Evolutionary conservation across 2,329 filamentous ascomycete genomes (phyloP).

Genomic region (Phyllosticta capitalensis): DNA sequence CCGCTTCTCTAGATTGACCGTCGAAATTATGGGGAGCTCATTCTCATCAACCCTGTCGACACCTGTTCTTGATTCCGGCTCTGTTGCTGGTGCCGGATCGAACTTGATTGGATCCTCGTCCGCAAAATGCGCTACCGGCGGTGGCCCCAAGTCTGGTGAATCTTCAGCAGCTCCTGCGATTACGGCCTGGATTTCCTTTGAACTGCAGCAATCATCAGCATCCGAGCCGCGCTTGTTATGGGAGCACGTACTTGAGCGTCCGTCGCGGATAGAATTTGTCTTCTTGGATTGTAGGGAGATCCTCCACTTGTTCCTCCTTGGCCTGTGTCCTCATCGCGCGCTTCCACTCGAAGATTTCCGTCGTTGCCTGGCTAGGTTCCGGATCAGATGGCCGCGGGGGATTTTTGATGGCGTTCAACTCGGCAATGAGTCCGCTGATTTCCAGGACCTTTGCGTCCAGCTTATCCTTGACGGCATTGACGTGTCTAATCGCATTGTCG

Average conservation of each 20-base stretch:
- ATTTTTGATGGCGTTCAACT: constrained; percentile 43
- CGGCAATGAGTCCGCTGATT: constrained; percentile 56
- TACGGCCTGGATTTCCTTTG: constrained; percentile 47
- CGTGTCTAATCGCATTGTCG: constrained; percentile 54
- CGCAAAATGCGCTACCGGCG: constrained; percentile 45
- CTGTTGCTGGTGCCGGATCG: constrained; percentile 21
- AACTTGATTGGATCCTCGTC: constrained; percentile 39
- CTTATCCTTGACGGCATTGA: constrained; percentile 58
- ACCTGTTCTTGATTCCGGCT: constrained; percentile 14
- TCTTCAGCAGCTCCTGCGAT: constrained; percentile 48
- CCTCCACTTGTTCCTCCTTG: constrained; percentile 32
- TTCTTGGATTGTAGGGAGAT: constrained; percentile 60
- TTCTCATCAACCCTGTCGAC: constrained; percentile 23
- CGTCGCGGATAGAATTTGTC: constrained; percentile 57
- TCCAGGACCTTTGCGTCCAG: constrained; percentile 65
- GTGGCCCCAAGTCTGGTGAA: constrained; percentile 59
- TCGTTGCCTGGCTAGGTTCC: neutral
- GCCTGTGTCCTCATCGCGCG: constrained; percentile 39
- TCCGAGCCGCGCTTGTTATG: constrained; percentile 14
- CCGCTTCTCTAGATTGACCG: constrained; percentile 43
- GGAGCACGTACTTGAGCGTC: constrained; percentile 53
- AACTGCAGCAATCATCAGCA: constrained; percentile 31
- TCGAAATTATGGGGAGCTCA: constrained; percentile 29
- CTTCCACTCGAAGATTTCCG: constrained; percentile 4
- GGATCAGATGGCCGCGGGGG: neutral